Conservation (phyloP, 2,329 filamentous ascomycete genomes). For the Catunica adiposa region DNA sequence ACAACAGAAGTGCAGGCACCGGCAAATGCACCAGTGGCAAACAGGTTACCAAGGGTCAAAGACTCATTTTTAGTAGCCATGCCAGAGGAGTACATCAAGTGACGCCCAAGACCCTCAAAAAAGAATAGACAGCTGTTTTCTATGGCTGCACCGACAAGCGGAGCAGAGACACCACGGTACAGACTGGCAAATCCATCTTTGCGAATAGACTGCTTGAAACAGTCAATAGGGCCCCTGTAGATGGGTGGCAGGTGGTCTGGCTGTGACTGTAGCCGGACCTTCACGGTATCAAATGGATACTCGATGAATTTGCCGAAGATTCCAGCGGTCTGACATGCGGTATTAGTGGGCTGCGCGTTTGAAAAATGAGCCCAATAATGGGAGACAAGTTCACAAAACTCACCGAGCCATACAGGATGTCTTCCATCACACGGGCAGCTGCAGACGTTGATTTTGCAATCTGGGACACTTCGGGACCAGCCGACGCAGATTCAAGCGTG, state of each 20-base stretch:
- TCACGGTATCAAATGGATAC: constrained; percentile 97
- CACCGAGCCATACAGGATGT: constrained; percentile 77
- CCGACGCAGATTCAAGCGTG: neutral
- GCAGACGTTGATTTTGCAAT: constrained; percentile 25
- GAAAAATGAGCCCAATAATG: neutral
- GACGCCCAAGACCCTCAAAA: constrained; percentile 63
- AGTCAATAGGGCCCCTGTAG: constrained; percentile 80
- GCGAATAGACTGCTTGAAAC: constrained; percentile 72
- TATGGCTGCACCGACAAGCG: constrained; percentile 74
- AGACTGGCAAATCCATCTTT: constrained; percentile 65
- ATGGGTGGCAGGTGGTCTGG: constrained; percentile 64
- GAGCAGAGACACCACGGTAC: constrained; percentile 86
- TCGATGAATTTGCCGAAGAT: constrained; percentile 91
- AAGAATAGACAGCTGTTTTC: constrained; percentile 90
- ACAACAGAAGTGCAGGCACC: constrained; percentile 81
- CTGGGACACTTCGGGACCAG: constrained; percentile 1
- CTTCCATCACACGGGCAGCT: constrained; percentile 38
- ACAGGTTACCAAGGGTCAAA: constrained; percentile 58
- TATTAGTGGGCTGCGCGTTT: too few species aligned
- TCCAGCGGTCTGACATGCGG: constrained; percentile 50
- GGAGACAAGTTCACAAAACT: constrained; percentile 21
- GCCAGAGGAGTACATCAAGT: constrained; percentile 40
- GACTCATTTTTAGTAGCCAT: constrained; percentile 35
- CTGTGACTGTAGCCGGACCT: constrained; percentile 93
- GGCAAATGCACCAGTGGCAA: constrained; percentile 67